These are phyloP conservation scores for Agaricales sp. DNA, from an alignment of 1,284 basidiomycete genomes.

Conservation along the genomic window DNA sequence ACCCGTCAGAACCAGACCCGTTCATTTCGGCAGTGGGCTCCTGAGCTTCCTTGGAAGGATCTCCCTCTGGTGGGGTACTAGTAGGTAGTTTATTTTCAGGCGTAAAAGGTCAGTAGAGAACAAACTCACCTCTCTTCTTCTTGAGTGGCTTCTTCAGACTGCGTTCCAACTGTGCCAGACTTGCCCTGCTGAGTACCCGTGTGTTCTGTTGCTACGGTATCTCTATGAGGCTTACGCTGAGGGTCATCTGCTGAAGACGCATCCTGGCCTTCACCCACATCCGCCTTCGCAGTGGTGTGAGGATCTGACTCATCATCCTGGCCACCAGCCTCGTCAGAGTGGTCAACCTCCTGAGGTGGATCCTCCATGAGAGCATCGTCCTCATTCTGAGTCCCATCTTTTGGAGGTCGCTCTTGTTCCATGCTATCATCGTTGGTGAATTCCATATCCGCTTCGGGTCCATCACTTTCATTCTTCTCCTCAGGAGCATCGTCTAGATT, in stretches of 20 bases:
- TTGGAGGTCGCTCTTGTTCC: conserved; percentile 15
- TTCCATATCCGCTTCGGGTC: conserved; percentile 7
- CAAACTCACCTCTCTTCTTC: conserved; percentile 22
- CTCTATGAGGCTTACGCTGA: conserved; percentile 6
- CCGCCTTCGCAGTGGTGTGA: neutral
- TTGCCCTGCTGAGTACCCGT: conserved; percentile 20
- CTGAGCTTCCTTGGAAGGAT: neutral
- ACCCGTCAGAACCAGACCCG: conserved; percentile 24
- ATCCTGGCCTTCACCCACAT: neutral
- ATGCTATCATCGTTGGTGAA: conserved; percentile 15
- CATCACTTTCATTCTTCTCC: conserved; percentile 8
- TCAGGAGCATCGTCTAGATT: conserved; percentile 12
- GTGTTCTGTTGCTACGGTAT: conserved; percentile 22
- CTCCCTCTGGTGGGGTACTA: conserved; percentile 17
- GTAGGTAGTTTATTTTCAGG: conserved; percentile 11
- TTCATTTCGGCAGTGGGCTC: neutral
- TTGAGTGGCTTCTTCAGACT: conserved; percentile 4
- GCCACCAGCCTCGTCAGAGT: neutral
- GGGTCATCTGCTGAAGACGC: neutral
- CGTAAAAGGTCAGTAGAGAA: conserved; percentile 4
- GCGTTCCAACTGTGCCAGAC: conserved; percentile 18
- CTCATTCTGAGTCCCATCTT: conserved; percentile 13
- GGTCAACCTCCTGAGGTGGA: neutral
- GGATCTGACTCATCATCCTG: neutral
- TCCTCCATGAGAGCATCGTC: neutral